These are phyloP conservation scores for Diplogelasinospora grovesii DNA, from an alignment of 495 filamentous ascomycete species.

Conservation along the genomic window DNA sequence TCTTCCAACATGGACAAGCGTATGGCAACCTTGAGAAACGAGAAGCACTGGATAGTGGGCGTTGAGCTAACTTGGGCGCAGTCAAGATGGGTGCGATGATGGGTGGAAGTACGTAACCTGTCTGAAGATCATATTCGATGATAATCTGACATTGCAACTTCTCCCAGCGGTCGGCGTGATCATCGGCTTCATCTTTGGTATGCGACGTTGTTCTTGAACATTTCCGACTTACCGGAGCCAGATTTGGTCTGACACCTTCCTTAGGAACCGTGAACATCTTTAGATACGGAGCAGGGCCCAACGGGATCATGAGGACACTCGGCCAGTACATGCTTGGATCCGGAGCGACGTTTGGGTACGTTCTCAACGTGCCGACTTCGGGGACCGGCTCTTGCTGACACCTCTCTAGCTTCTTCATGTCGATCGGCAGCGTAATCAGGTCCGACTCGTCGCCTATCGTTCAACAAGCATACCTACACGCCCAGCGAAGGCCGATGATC, in stretches of 20 bases:
- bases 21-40: constrained; percentile 38
- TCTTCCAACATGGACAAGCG: constrained; percentile 90
- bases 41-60: not conserved
- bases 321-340: constrained; percentile 98
- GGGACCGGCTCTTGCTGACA: not conserved
- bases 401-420: constrained; percentile 89
- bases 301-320: constrained; percentile 85
- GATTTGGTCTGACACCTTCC: constrained; percentile 20
- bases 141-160: too few relatives aligned
- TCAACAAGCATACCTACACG: constrained; percentile 54
- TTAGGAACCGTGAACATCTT: constrained; percentile 88
- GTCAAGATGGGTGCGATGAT: constrained; percentile 98
- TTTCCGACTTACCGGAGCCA: too few relatives aligned
- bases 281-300: constrained; percentile 84
- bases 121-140: not conserved
- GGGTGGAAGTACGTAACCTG: constrained; percentile 73
- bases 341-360: constrained; percentile 89
- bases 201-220: not conserved
- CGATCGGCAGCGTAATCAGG: constrained; percentile 91
- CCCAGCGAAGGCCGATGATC: constrained; percentile 55
- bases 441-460: constrained; percentile 63
- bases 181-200: constrained; percentile 97
- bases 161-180: constrained; percentile 87
- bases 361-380: constrained; percentile 1
- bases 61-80: constrained; percentile 35